Conservation (phyloP, 2,329 filamentous ascomycete species). For the Stagonosporopsis chrysanthemi region DNA sequence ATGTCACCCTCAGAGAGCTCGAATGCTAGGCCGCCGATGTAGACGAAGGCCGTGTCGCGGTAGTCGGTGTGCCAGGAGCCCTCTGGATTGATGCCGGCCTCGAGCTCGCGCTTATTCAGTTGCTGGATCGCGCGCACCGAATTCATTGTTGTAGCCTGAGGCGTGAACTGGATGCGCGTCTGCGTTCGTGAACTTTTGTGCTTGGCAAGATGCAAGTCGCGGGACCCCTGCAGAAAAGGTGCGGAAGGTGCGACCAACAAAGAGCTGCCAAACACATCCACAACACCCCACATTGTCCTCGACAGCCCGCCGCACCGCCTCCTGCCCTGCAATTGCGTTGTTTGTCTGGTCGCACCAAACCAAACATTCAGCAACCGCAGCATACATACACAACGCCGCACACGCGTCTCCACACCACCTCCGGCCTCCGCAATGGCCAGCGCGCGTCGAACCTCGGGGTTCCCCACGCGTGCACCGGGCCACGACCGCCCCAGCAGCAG, state of each 20-base stretch:
- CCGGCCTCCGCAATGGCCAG: constrained; percentile 44
- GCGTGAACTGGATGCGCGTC: background rate
- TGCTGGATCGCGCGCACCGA: constrained; percentile 89
- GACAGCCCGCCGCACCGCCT: constrained; percentile 23
- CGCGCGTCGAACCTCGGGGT: constrained; percentile 42
- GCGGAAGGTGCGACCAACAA: constrained; percentile 26
- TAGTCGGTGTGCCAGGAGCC: constrained; percentile 98
- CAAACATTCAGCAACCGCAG: too few species aligned
- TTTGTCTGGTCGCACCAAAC: background rate
- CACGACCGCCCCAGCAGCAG: constrained; percentile 58
- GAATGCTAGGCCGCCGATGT: constrained; percentile 92
- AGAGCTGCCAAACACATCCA: constrained; percentile 29
- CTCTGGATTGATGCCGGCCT: constrained; percentile 82
- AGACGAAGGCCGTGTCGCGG: constrained; percentile 94
- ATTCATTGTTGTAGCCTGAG: constrained; percentile 72
- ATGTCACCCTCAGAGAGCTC: constrained; percentile 95
- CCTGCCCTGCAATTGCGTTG: constrained; percentile 1
- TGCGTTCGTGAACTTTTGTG: constrained; percentile 24
- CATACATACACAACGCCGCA: too few species aligned
- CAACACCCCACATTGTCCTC: constrained; percentile 23
- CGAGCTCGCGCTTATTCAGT: constrained; percentile 93
- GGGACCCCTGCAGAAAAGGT: constrained; percentile 40
- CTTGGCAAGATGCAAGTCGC: constrained; percentile 35
- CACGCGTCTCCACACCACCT: constrained; percentile 6
- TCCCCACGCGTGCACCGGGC: constrained; percentile 35